Base-by-base conservation (phyloP, 75 land plant genomes). In the Picea sitchensis region DNA sequence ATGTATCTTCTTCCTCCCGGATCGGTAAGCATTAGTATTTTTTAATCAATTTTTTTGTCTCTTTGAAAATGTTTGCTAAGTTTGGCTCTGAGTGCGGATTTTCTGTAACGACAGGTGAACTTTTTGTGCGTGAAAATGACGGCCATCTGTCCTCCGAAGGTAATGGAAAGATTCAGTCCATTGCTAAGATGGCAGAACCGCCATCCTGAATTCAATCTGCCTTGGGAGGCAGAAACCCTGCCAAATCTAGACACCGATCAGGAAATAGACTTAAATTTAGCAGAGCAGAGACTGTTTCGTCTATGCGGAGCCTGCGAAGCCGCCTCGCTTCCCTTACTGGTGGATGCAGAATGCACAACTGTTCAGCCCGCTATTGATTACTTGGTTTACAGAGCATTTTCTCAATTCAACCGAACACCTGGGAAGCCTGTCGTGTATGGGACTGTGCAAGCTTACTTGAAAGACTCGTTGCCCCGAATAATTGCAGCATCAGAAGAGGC, bases 281-380 rank as follows among this genome's bases (percentile, higher is more conserved):
- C 87, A 51, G 84, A 84, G 20, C 75, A 91, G 18, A 86, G 99
- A 38, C 85, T 96, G 8, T 36, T 36, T 36, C 3, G 2, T 1
- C 38, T 36, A 36, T 36, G 38, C 2, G 38, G 3, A 30, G 51
- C 78, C 2, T 89, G 95, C 76, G 65, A 71, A 2, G 86, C 83
- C 17, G 63, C 61, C 54, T 79, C 82, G 32, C 78, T 94, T 5
- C 94, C 94, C 5, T 76, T 96, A 59, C 75, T 88, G n/a, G 78
- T 96, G 56, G 99, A 96, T 77, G 99, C 99, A 0, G 97, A 96
- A 85, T 87, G 92, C 73, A 84, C 93, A 1, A 76, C 85, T 5
- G 78, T 96, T 11, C 97, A 96, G 63, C 97, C 99, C 11, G 95
- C 97, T 9, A 92, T 96, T 23, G 97, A 96, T 78, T 92, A 91